These are phyloP conservation scores for Phycomyces nitens DNA, from an alignment of 192 early-diverging fungal species.

Conservation along the genomic window DNA sequence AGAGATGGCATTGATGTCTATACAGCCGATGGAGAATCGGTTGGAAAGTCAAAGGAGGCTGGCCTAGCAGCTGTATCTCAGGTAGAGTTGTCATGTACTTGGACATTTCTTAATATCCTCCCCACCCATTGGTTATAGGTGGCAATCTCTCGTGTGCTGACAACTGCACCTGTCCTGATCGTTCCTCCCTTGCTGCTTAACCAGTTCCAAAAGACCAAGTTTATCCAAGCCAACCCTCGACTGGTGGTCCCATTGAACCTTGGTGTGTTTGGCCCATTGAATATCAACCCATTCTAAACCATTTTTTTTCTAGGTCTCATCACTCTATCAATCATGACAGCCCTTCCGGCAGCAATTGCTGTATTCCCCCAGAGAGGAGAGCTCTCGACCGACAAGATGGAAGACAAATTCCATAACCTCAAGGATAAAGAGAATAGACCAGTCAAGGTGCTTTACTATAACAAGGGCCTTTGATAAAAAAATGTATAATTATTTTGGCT, in stretches of 20 bases:
- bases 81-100: no score
- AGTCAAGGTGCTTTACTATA: background rate
- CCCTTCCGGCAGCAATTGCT: slow-evolving; percentile 74
- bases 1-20: slow-evolving; percentile 75
- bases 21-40: slow-evolving; percentile 57
- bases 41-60: slow-evolving; percentile 67
- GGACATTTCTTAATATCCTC: no score
- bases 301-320: slow-evolving; percentile 45
- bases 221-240: slow-evolving; percentile 51
- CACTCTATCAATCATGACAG: slow-evolving; percentile 64
- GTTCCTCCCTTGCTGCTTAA: slow-evolving; percentile 69
- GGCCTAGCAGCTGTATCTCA: slow-evolving; percentile 65
- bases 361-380: slow-evolving; percentile 72
- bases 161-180: slow-evolving; percentile 67
- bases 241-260: slow-evolving; percentile 61
- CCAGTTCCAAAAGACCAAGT: slow-evolving; percentile 59
- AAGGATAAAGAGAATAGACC: slow-evolving; percentile 33
- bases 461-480: no score
- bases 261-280: slow-evolving; percentile 27
- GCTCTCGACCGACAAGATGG: slow-evolving; percentile 55
- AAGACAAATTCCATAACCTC: slow-evolving; percentile 60
- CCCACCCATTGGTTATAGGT: slow-evolving; percentile 36
- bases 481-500: no score
- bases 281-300: background rate
- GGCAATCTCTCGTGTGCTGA: slow-evolving; percentile 74